A percentile compares a stretch with the other conserved stretches of the same genome.
These are phyloP conservation scores for Diplotaxis tenuifolia DNA, from an alignment of 345 rosid species.

Conservation along the genomic window DNA sequence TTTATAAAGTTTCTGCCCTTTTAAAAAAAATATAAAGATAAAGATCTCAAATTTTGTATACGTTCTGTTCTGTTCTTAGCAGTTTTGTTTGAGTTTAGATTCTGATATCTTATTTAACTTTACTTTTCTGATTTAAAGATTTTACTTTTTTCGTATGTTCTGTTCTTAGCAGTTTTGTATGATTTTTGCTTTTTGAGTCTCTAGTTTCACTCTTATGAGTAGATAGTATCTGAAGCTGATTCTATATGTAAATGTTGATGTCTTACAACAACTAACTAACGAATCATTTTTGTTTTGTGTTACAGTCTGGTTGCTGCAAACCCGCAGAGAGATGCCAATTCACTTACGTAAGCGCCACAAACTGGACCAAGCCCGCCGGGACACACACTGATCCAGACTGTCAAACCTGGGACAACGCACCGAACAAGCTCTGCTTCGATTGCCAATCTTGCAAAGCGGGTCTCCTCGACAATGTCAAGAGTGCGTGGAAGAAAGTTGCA, in stretches of 20 bases:
- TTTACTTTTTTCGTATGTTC: neutral
- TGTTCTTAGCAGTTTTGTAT: neutral
- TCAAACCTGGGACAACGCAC: slow-evolving; percentile 49
- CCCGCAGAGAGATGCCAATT: slow-evolving; percentile 66
- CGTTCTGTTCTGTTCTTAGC: neutral
- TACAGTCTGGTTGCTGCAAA: slow-evolving; percentile 98
- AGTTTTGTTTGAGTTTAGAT: neutral
- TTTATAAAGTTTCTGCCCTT: slow-evolving; percentile 10
- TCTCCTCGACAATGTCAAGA: slow-evolving; percentile 70
- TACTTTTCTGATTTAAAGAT: neutral
- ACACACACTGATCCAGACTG: slow-evolving; percentile 56
- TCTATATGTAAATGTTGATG: neutral
- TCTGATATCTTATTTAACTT: neutral
- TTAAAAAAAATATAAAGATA: no score
- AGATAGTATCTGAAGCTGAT: neutral
- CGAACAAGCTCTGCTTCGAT: slow-evolving; percentile 56
- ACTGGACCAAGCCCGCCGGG: slow-evolving; percentile 45
- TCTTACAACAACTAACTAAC: neutral
- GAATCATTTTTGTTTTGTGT: neutral
- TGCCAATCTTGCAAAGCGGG: slow-evolving; percentile 97
- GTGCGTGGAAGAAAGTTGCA: slow-evolving; percentile 95
- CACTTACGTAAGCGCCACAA: slow-evolving; percentile 49
- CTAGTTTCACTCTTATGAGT: neutral
- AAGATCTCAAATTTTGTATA: no score
- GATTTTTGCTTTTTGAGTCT: neutral